Conservation (phyloP, 441 rosid species). For the Populus tomentosa region DNA sequence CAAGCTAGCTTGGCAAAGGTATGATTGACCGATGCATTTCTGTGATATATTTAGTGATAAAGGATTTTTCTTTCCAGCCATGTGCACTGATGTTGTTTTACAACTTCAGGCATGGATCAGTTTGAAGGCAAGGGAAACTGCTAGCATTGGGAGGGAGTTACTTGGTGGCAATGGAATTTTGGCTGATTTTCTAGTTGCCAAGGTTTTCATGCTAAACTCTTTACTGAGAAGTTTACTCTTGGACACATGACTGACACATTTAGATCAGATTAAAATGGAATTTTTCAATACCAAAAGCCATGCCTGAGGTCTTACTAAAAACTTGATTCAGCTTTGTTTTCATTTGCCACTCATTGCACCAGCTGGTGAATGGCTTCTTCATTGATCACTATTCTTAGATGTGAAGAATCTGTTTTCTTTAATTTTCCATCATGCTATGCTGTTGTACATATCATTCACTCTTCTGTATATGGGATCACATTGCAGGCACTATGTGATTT, state of each 20-base stretch:
- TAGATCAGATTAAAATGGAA: background rate
- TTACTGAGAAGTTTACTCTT: background rate
- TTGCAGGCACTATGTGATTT: slow-evolving; percentile 95
- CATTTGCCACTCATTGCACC: background rate
- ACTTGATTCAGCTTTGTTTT: background rate
- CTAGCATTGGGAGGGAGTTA: slow-evolving; percentile 72
- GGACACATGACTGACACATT: background rate
- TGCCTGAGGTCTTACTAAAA: background rate
- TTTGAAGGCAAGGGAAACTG: slow-evolving; percentile 71
- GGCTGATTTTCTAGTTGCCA: slow-evolving; percentile 88
- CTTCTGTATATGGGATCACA: background rate
- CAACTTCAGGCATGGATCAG: slow-evolving; percentile 74
- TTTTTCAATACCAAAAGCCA: background rate
- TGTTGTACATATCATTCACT: background rate
- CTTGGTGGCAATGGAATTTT: slow-evolving; percentile 94
- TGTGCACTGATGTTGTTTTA: background rate
- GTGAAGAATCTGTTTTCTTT: background rate
- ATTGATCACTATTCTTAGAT: background rate
- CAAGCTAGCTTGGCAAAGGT: slow-evolving; percentile 99
- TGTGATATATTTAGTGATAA: background rate
- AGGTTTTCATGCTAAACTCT: slow-evolving; percentile 42
- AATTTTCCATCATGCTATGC: background rate
- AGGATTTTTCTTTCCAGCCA: background rate
- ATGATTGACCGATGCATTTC: slow-evolving; percentile 9
- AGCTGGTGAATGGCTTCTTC: background rate